Percentiles rank a stretch among this genome's conserved stretches.
Conservation (phyloP, 345 rosid genomes). For the Theobroma cacao region DNA sequence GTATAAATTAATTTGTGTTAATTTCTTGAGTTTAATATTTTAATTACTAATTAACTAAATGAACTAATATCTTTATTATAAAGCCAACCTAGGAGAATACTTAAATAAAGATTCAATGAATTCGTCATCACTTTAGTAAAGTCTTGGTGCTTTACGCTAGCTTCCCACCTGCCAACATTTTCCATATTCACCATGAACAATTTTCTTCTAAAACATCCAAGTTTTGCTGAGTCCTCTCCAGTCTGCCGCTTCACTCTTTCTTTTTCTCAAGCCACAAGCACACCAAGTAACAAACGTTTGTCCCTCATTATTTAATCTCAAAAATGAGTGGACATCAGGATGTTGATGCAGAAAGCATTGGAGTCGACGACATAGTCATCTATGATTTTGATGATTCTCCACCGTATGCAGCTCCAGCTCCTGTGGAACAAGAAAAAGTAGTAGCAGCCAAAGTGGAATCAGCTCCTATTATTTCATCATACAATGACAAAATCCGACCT, state of each 20-base stretch:
- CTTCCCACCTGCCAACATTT: too few species aligned
- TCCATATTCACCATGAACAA: too few species aligned
- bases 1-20: too few species aligned
- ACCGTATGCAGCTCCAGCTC: not conserved
- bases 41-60: too few species aligned
- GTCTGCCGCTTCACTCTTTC: not conserved
- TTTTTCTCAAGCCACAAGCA: not conserved
- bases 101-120: not conserved
- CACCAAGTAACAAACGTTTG: not conserved
- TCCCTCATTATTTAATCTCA: not conserved
- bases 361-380: not conserved
- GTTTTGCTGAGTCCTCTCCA: too few species aligned
- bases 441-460: not conserved
- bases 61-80: too few species aligned
- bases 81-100: not conserved
- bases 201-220: not conserved
- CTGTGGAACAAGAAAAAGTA: not conserved
- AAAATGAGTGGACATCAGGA: not conserved
- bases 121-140: not conserved
- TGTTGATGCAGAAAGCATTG: not conserved
- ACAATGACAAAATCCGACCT: conserved; percentile 42
- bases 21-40: too few species aligned
- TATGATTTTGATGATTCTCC: not conserved
- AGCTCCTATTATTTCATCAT: conserved; percentile 31
- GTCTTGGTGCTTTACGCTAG: not conserved